phyloP scores from a whole-genome alignment of 805 yeast species.

The Barnettozyma californica region DNA sequence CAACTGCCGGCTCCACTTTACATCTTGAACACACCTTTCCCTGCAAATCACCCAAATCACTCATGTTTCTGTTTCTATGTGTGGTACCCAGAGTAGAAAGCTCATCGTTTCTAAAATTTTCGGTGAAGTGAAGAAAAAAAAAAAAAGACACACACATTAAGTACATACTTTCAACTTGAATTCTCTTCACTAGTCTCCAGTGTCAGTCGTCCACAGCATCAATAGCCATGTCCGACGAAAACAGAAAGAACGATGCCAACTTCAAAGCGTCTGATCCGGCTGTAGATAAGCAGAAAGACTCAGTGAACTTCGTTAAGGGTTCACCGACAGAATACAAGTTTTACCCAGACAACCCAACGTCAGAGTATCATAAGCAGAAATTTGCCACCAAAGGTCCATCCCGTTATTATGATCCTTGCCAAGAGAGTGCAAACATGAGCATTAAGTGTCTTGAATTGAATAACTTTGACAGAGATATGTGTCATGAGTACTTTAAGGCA shows the following conservation, averaged over 20 bases:
- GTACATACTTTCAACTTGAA: too few species aligned
- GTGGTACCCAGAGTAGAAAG: neutral
- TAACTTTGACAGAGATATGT: slow-evolving; percentile 60
- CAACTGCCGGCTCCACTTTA: slow-evolving; percentile 34
- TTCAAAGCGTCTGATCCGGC: slow-evolving; percentile 22
- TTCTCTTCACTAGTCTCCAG: neutral
- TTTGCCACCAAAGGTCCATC: slow-evolving; percentile 77
- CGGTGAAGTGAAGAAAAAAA: neutral
- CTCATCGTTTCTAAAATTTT: neutral
- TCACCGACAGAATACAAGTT: slow-evolving; percentile 49
- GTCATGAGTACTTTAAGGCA: slow-evolving; percentile 83
- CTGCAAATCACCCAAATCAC: neutral
- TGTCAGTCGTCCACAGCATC: too few species aligned
- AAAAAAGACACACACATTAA: neutral
- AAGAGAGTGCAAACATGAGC: slow-evolving; percentile 83
- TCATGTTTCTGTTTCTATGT: neutral
- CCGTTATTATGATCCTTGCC: slow-evolving; percentile 89
- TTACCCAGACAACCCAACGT: slow-evolving; percentile 86
- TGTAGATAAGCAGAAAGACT: slow-evolving; percentile 30
- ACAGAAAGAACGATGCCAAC: slow-evolving; percentile 16
- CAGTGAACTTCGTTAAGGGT: slow-evolving; percentile 54
- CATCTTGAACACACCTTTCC: slow-evolving; percentile 36
- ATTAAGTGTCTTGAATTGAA: slow-evolving; percentile 77
- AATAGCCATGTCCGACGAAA: slow-evolving; percentile 4
- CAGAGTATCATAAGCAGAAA: slow-evolving; percentile 57